These are phyloP conservation scores for Eremothecium coryli DNA, from an alignment of 1,139 yeast genomes.

Conservation along the genomic window DNA sequence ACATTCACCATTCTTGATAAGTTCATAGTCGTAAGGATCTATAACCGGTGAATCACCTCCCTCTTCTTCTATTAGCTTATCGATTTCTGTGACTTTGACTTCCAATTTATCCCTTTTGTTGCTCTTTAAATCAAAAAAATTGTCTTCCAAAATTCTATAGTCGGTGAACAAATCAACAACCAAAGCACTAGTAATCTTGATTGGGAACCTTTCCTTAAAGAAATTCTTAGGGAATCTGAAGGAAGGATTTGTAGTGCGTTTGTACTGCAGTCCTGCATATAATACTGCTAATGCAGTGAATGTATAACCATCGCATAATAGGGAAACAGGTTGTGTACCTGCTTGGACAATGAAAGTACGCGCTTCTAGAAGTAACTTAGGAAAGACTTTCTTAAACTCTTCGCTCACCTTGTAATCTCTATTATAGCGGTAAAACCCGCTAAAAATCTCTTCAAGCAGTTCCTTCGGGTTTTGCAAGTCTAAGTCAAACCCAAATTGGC, in stretches of 20 bases:
- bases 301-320: slow-evolving; percentile 29
- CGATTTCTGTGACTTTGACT: slow-evolving; percentile 21
- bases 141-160: slow-evolving; percentile 27
- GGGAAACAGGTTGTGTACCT: slow-evolving; percentile 30
- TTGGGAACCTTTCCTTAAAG: slow-evolving; percentile 25
- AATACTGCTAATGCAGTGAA: slow-evolving; percentile 25
- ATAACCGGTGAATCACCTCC: slow-evolving; percentile 5
- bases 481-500: slow-evolving; percentile 30
- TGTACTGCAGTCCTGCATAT: slow-evolving; percentile 28
- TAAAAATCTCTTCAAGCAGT: slow-evolving; percentile 30
- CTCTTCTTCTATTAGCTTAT: slow-evolving; percentile 20
- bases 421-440: slow-evolving; percentile 27
- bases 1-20: slow-evolving; percentile 25
- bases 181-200: slow-evolving; percentile 15
- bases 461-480: slow-evolving; percentile 30
- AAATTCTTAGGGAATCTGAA: slow-evolving; percentile 28
- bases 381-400: slow-evolving; percentile 23
- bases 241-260: slow-evolving; percentile 17
- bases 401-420: slow-evolving; percentile 26
- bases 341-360: slow-evolving; percentile 30
- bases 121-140: slow-evolving; percentile 29
- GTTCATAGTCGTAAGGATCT: slow-evolving; percentile 22
- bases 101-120: slow-evolving; percentile 28
- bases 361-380: slow-evolving; percentile 27
- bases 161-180: slow-evolving; percentile 25